Base-by-base conservation (phyloP, 176 grass and related monocot species). In the Rhynchospora breviuscula region DNA sequence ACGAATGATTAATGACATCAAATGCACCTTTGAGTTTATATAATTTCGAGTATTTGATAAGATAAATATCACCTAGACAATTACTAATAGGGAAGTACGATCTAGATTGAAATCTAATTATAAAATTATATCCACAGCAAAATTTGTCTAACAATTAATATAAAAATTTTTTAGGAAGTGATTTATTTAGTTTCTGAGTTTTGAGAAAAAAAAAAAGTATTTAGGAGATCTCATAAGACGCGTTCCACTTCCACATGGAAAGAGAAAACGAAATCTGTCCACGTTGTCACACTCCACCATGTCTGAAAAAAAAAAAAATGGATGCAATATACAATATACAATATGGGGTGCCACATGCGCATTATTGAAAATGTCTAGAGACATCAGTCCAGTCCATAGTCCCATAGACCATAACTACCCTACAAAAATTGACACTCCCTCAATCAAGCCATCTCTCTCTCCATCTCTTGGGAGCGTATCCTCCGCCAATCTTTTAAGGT, bases 341-440 rank as follows among this genome's bases (percentile, higher is more conserved):
- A 29, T 5, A 77, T 77, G 73, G 49, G 49, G 23, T 31, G 73
- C 73, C 73, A 77, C 73, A 77, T 77, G 70, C 70, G 47, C 70
- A 75, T 75, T 54, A 77, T 77, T 77, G 49, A 56, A 56, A 25
- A 56, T 77, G 73, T 77, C 73, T 12, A 29, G 73, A 77, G n/a
- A 19, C 73, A 31, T 31, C 12, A 77, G 1, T 10, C 7, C 49
- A 52, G 49, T 52, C 49, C 26, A 29, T 29, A 52, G 9, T 29
- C 13, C 23, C 23, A 31, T 25, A 77, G 73, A 77, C 73, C 48
- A 77, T 56, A 77, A 56, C 73, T 1, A 77, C 49, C 72, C 49
- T 56, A 62, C 59, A 62, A 58, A 71, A 75, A 77, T 77, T 77
- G 49, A 56, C 73, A 33, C 49, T 56, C 6, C n/a, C 73, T 0